Evolutionary conservation across 2,329 filamentous ascomycete species (phyloP).

Genomic region (Chaetomium strumarium): DNA sequence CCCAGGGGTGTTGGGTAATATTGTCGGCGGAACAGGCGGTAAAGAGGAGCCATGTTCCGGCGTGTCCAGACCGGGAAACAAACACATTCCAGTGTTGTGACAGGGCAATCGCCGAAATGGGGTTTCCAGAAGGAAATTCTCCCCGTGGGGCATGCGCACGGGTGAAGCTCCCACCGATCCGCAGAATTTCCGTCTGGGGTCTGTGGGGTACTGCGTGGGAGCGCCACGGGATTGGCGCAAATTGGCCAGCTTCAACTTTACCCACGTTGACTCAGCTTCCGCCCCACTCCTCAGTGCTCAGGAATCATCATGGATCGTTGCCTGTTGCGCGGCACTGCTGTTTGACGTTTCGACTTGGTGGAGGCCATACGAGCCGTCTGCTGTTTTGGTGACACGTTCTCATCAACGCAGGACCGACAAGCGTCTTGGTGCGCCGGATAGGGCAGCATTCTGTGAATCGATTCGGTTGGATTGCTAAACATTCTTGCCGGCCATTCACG

Average conservation of each 20-base stretch:
- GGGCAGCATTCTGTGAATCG: too few relatives aligned
- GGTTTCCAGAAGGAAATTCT: constrained; percentile 10
- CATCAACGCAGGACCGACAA: constrained; percentile 2
- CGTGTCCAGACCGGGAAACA: not conserved
- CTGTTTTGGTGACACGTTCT: constrained; percentile 3
- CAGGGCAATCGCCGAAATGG: not conserved
- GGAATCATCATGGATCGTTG: constrained; percentile 6
- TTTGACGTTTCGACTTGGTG: constrained; percentile 2
- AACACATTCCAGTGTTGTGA: not conserved
- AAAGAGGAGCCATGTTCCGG: not conserved
- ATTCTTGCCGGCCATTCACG: not conserved
- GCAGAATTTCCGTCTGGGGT: constrained; percentile 16
- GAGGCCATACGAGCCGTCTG: not conserved
- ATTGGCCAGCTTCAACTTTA: not conserved
- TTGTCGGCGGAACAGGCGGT: constrained; percentile 7
- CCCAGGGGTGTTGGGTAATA: not conserved
- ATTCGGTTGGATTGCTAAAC: constrained; percentile 3
- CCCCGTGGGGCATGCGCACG: constrained; percentile 17
- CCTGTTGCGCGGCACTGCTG: constrained; percentile 11
- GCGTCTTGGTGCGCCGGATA: not conserved
- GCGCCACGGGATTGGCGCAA: constrained; percentile 9
- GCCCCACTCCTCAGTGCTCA: constrained; percentile 6
- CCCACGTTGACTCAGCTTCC: constrained; percentile 9
- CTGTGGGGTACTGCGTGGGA: constrained; percentile 13
- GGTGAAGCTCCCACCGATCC: constrained; percentile 7